A percentile compares a stretch with the other conserved stretches of the same genome.
Conservation (phyloP, 164 flowering plant species). For the Protea cynaroides region DNA sequence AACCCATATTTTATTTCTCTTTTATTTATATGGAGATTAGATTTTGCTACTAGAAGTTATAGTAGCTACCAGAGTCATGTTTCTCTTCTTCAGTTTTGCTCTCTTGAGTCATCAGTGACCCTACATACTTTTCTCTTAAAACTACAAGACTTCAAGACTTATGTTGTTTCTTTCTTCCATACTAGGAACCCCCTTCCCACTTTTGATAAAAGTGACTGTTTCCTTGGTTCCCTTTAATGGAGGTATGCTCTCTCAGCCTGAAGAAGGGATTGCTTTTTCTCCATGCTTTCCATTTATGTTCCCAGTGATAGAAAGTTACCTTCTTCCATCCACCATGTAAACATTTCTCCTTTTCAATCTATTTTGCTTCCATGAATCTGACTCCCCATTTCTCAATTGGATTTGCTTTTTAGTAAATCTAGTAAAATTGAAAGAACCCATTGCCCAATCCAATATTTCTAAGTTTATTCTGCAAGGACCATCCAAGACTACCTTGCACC, state of each 20-base stretch:
- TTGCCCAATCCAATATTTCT: too few species aligned
- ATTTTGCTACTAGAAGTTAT: constrained; percentile 12
- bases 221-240: constrained; percentile 10
- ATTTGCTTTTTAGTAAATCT: too few species aligned
- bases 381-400: too few species aligned
- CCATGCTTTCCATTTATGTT: neutral
- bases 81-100: constrained; percentile 9
- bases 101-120: constrained; percentile 13
- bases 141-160: neutral
- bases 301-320: constrained; percentile 8
- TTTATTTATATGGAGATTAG: constrained; percentile 3
- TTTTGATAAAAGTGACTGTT: constrained; percentile 4
- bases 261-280: constrained; percentile 8
- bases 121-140: constrained; percentile 1
- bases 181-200: constrained; percentile 1
- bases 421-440: too few species aligned
- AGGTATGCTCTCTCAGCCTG: constrained; percentile 6
- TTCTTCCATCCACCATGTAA: too few species aligned
- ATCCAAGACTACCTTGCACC: too few species aligned
- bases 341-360: too few species aligned
- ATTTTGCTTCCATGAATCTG: too few species aligned
- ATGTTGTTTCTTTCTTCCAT: constrained; percentile 13
- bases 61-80: constrained; percentile 6
- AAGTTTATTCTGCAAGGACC: too few species aligned
- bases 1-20: neutral